phyloP scores from a whole-genome alignment of 305 asterid genomes.

The Solanum hybrid region DNA sequence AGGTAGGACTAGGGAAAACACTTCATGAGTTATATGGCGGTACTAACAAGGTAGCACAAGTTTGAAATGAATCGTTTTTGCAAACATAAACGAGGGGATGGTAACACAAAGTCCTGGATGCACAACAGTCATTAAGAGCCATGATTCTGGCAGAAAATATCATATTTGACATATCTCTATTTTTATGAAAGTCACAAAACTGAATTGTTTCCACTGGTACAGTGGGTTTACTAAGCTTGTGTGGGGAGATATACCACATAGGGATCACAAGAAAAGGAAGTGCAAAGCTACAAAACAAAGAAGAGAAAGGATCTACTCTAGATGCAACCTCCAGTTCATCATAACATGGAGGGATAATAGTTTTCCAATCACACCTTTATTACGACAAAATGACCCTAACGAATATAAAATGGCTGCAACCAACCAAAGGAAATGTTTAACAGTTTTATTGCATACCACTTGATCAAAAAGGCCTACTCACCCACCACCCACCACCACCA shows the following conservation, averaged over 20 bases:
- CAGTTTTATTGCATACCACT: neutral
- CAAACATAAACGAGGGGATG: neutral
- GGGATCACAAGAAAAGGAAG: neutral
- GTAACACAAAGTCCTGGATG: neutral
- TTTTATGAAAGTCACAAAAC: neutral
- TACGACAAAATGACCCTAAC: neutral
- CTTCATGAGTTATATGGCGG: neutral
- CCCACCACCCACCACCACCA: neutral
- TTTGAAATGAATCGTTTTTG: neutral
- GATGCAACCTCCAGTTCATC: slow-evolving; percentile 3
- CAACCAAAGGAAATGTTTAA: neutral
- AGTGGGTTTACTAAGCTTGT: neutral
- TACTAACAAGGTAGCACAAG: neutral
- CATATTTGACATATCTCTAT: neutral
- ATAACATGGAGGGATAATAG: neutral
- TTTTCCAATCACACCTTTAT: neutral
- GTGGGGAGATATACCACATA: neutral
- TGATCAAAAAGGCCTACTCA: neutral
- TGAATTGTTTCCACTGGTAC: neutral
- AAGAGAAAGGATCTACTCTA: neutral
- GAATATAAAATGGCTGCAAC: neutral
- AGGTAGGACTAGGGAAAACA: neutral
- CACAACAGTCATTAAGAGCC: neutral
- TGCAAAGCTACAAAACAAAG: neutral
- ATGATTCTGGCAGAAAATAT: slow-evolving; percentile 1